Evolutionary conservation across 1,284 basidiomycete genomes (phyloP).

Genomic region (Austroboletus niveus): DNA sequence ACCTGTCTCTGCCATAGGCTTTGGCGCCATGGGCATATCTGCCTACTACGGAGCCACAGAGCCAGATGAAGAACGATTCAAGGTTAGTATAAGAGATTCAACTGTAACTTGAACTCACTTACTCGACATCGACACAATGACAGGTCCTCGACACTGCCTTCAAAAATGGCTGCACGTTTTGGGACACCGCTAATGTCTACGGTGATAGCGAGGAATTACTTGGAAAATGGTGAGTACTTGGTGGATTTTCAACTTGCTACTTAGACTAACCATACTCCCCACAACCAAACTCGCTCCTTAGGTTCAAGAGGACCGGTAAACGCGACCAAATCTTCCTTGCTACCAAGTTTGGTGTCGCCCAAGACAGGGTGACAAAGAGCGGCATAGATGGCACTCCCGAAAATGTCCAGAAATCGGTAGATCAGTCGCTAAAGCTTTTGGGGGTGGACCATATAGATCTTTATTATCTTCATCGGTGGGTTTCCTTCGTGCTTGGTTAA

Average conservation of each 20-base stretch:
- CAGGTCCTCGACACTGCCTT: slow-evolving; percentile 31
- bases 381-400: slow-evolving; percentile 24
- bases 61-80: slow-evolving; percentile 4
- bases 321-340: slow-evolving; percentile 45
- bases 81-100: too few species aligned
- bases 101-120: too few species aligned
- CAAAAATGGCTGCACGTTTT: slow-evolving; percentile 36
- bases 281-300: background rate
- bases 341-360: slow-evolving; percentile 41
- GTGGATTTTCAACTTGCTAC: too few species aligned
- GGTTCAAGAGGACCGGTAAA: slow-evolving; percentile 40
- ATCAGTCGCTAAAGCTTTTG: slow-evolving; percentile 32
- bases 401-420: slow-evolving; percentile 25
- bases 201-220: slow-evolving; percentile 36
- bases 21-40: too few species aligned
- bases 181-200: slow-evolving; percentile 41
- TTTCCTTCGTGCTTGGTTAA: background rate
- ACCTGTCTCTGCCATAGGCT: too few species aligned
- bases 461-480: slow-evolving; percentile 33
- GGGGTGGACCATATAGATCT: slow-evolving; percentile 34
- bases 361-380: slow-evolving; percentile 1
- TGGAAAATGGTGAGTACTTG: slow-evolving; percentile 37
- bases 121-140: background rate
- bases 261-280: background rate
- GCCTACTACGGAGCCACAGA: too few species aligned